phyloP scores from a whole-genome alignment of 2,329 filamentous ascomycete species.

The Aspergillus tanneri region DNA sequence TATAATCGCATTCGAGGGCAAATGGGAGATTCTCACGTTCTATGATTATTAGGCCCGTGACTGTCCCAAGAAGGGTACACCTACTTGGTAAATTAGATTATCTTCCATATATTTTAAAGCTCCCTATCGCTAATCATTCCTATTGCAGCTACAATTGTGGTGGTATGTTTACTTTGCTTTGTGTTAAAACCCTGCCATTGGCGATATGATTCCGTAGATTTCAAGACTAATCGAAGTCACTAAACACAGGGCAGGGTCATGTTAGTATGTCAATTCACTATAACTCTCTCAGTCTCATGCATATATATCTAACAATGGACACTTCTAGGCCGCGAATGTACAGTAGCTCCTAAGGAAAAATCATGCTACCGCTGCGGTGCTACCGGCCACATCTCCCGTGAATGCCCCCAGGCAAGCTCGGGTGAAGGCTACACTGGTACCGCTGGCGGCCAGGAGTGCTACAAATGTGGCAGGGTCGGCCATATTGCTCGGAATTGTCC shows the following conservation, averaged over 20 bases:
- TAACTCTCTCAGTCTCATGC: not conserved
- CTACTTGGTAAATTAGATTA: slow-evolving; percentile 67
- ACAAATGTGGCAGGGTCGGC: slow-evolving; percentile 96
- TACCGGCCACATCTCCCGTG: slow-evolving; percentile 86
- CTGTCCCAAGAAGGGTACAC: slow-evolving; percentile 78
- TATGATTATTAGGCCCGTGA: slow-evolving; percentile 65
- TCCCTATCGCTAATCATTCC: slow-evolving; percentile 9
- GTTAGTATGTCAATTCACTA: slow-evolving; percentile 61
- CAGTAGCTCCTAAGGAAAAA: slow-evolving; percentile 82
- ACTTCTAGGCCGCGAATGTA: slow-evolving; percentile 76
- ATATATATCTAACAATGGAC: slow-evolving; percentile 19
- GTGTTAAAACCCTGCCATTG: not conserved
- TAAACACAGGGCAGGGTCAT: slow-evolving; percentile 61
- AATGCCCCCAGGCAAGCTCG: slow-evolving; percentile 54
- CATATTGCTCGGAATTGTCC: slow-evolving; percentile 79
- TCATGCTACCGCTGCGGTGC: slow-evolving; percentile 67
- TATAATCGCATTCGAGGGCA: not conserved
- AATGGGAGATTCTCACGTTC: not conserved
- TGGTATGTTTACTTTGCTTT: slow-evolving; percentile 54
- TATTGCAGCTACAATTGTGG: slow-evolving; percentile 73
- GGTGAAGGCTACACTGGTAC: slow-evolving; percentile 49
- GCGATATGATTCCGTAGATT: not conserved
- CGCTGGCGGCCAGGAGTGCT: slow-evolving; percentile 70
- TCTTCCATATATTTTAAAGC: not conserved
- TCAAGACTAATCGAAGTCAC: slow-evolving; percentile 17